Evolutionary conservation across 495 filamentous ascomycete species (phyloP), one percentile per base, ranked within the genome.

Genomic region (Xylaria longipes): DNA sequence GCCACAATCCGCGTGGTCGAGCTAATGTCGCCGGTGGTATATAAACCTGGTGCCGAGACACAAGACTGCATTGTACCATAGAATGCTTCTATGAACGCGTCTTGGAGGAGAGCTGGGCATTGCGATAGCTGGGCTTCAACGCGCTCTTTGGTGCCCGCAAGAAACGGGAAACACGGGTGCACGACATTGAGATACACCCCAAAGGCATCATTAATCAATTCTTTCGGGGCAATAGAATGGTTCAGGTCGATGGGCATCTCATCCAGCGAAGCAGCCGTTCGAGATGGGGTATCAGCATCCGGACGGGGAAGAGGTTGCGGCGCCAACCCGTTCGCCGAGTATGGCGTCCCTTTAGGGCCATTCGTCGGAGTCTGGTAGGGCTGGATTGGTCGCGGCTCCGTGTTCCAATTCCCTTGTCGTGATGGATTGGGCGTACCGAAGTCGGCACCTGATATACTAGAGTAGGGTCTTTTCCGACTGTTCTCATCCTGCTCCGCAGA

Each of bases 111-210:
- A 9, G 83, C 74, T 6, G 89, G 87, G 74, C 89, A 90, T 63
- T 88, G 86, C 12, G 87, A 84, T 25, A 96, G 80, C 50, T 90
- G 82, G 15, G 86, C 85, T 52, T 89, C 83, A 4, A 94, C 84
- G 7, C 88, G 84, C 45, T 86, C 83, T 73, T 90, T 93, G 45
- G 86, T 89, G 73, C 88, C 84, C 1, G 93, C 88, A 20, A 97
- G 86, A 4, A 97, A 82, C 0, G 94, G 94, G 66, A 95, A 90
- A 20, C 89, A 87, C 2, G 89, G 88, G 75, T 97, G 93, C 22
- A 97, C 89, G 37, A 87, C 82, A 25, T 86, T 82, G 66, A 93
- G 90, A 76, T 94, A 95, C 61, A 91, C 94, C 65, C 85, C 71
- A 80, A 85, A 83, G 58, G 81, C 73, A 75, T 78, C 68, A 22